Percentiles rank a stretch among this genome's conserved stretches.
Conservation (phyloP, 73 alveolate species). For the Paramecium biaurelia region DNA sequence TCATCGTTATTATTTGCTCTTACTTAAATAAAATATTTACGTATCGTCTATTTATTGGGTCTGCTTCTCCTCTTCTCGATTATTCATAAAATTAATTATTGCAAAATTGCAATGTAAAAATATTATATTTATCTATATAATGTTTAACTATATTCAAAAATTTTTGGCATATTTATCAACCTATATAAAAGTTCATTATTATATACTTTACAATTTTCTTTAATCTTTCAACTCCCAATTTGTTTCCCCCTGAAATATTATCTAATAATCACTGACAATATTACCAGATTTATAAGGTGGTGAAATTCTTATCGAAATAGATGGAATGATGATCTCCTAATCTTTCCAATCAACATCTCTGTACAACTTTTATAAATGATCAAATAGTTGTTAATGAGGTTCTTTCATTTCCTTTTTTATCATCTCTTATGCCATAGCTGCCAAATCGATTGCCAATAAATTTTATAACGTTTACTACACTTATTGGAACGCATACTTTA, state of each 20-base stretch:
- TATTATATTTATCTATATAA: background rate
- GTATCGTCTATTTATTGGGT: background rate
- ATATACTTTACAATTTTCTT: slow-evolving; percentile 7
- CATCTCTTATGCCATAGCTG: background rate
- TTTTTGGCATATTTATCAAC: slow-evolving; percentile 22
- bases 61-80: background rate
- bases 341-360: slow-evolving; percentile 38
- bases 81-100: slow-evolving; percentile 1
- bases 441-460: slow-evolving; percentile 15
- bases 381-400: slow-evolving; percentile 31
- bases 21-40: slow-evolving; percentile 2
- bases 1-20: slow-evolving; percentile 19
- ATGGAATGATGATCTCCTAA: slow-evolving; percentile 25
- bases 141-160: background rate
- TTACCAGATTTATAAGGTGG: slow-evolving; percentile 52
- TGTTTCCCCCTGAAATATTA: background rate
- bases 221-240: slow-evolving; percentile 26
- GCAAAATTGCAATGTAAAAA: background rate
- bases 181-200: background rate
- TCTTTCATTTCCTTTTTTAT: slow-evolving; percentile 17
- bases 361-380: slow-evolving; percentile 13
- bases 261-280: background rate
- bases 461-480: background rate
- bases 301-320: background rate
- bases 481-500: background rate